Conservation (phyloP, 2,329 filamentous ascomycete genomes). For the Beauveria pseudobassiana region DNA sequence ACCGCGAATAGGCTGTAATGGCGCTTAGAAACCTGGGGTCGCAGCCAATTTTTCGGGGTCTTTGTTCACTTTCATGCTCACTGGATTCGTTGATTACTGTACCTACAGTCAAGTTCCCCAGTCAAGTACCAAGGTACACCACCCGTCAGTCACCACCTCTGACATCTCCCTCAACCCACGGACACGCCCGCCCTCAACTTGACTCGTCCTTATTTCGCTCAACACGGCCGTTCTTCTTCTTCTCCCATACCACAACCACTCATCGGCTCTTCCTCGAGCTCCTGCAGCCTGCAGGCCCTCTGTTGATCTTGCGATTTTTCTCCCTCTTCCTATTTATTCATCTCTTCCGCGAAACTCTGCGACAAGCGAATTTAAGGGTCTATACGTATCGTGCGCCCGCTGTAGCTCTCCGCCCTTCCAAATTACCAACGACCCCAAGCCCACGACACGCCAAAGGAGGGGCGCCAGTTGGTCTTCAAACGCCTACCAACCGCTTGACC, state of each 20-base stretch:
- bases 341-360: neutral
- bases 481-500: slow-evolving; percentile 6
- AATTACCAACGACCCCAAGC: slow-evolving; percentile 2
- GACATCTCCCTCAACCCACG: neutral
- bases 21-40: neutral
- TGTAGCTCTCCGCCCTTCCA: neutral
- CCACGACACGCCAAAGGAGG: slow-evolving; percentile 1
- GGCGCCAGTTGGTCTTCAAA: neutral
- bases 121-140: neutral
- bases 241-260: neutral
- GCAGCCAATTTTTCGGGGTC: neutral
- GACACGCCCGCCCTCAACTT: neutral
- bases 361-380: neutral
- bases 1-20: neutral
- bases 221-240: neutral
- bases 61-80: neutral
- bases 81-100: neutral
- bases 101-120: neutral
- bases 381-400: neutral
- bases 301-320: slow-evolving; percentile 8
- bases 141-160: neutral
- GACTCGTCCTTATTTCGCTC: slow-evolving; percentile 4
- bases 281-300: slow-evolving; percentile 6
- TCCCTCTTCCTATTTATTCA: neutral
- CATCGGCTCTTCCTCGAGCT: slow-evolving; percentile 4